These are phyloP conservation scores for Diaporthe aspalathi DNA, from an alignment of 2,329 filamentous ascomycete genomes.

Conservation along the genomic window DNA sequence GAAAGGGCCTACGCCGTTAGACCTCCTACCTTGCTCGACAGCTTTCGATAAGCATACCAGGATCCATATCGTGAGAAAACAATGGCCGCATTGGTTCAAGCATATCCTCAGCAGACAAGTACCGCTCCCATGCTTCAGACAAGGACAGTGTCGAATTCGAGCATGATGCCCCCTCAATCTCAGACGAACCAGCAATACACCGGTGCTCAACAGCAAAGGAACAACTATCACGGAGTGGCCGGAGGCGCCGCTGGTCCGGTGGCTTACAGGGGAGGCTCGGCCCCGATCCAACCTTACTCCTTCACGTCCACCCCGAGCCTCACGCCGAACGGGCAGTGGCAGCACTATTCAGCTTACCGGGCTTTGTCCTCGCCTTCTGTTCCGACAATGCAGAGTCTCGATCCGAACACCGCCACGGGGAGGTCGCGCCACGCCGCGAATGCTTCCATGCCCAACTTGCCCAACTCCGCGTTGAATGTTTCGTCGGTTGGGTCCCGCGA, in stretches of 20 bases:
- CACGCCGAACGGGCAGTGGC: constrained; percentile 64
- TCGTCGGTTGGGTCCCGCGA: constrained; percentile 61
- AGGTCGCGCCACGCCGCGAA: constrained; percentile 51
- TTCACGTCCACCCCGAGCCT: constrained; percentile 78
- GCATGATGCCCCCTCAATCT: constrained; percentile 66
- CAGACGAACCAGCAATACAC: constrained; percentile 65
- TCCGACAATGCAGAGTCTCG: constrained; percentile 54
- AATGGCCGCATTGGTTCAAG: constrained; percentile 89
- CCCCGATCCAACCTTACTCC: constrained; percentile 79
- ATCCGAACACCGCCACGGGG: constrained; percentile 46
- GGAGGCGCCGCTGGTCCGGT: constrained; percentile 55
- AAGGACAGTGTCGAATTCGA: constrained; percentile 73
- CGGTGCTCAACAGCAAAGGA: constrained; percentile 57
- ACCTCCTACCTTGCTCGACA: constrained; percentile 35
- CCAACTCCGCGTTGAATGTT: constrained; percentile 47
- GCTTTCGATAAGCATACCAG: constrained; percentile 40
- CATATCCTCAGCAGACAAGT: constrained; percentile 79
- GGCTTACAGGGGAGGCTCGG: constrained; percentile 66
- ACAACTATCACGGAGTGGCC: constrained; percentile 63
- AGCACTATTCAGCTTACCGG: constrained; percentile 61
- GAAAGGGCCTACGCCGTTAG: constrained; percentile 5
- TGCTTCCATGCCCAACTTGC: constrained; percentile 54
- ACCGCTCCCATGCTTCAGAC: constrained; percentile 82
- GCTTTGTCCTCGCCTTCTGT: constrained; percentile 59
- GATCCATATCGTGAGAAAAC: constrained; percentile 51